Conservation (phyloP, 306 rosid genomes). For the Cucumis hystrix region DNA sequence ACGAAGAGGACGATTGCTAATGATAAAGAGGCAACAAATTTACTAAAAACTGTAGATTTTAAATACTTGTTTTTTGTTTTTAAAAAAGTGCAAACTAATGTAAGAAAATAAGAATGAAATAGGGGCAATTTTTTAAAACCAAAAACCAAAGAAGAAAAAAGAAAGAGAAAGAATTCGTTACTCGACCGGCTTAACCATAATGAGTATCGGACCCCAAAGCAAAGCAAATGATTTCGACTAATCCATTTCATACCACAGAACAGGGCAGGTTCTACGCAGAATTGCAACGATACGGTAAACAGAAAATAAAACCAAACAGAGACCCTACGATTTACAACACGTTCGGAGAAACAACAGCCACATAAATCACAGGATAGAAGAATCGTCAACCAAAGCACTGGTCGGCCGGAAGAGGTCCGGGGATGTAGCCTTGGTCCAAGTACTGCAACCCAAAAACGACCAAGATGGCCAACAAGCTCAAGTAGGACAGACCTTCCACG, state of each 20-base stretch:
- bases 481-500: slow-evolving; percentile 67
- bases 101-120: too few relatives aligned
- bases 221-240: not conserved
- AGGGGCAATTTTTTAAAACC: too few relatives aligned
- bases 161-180: too few relatives aligned
- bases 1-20: too few relatives aligned
- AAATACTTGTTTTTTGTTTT: too few relatives aligned
- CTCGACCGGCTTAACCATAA: too few relatives aligned
- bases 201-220: not conserved
- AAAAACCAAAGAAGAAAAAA: too few relatives aligned
- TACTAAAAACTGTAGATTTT: too few relatives aligned
- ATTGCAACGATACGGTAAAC: not conserved
- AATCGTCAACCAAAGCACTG: slow-evolving; percentile 68
- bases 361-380: slow-evolving; percentile 21
- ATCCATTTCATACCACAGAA: not conserved
- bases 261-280: not conserved
- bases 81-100: too few relatives aligned
- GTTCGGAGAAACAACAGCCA: slow-evolving; percentile 24
- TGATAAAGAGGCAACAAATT: too few relatives aligned
- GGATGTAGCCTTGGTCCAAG: slow-evolving; percentile 58
- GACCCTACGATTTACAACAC: not conserved
- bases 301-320: not conserved
- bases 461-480: slow-evolving; percentile 45
- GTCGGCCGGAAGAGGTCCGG: slow-evolving; percentile 81
- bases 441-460: slow-evolving; percentile 76